phyloP scores from a whole-genome alignment of 148 eudicot genomes.

The Vaccinium darrowii region DNA sequence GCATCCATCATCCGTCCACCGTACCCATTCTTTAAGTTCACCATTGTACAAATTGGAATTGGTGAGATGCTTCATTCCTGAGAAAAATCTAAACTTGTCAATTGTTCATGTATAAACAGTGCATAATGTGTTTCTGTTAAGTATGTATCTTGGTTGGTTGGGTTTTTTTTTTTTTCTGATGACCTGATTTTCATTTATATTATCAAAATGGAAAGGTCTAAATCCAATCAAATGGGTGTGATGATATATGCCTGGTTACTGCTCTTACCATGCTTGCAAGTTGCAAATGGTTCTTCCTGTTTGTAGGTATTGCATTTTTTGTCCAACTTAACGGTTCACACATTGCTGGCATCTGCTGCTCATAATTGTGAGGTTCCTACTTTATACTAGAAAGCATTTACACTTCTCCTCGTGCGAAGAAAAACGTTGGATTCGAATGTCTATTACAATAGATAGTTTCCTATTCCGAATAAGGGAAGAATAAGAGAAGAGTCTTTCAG shows the following conservation, averaged over 20 bases:
- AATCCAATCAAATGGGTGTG: not conserved
- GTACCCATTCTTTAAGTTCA: conserved; percentile 88
- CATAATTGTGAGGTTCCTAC: not conserved
- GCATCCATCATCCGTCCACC: conserved; percentile 76
- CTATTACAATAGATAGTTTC: no score
- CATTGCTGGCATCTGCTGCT: not conserved
- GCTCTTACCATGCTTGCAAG: not conserved
- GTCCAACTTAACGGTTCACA: not conserved
- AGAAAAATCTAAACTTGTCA: not conserved
- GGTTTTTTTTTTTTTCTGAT: not conserved
- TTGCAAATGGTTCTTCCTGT: not conserved
- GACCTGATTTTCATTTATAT: conserved; percentile 5
- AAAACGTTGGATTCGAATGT: no score
- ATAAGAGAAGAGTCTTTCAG: no score
- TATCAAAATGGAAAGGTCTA: not conserved
- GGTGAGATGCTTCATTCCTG: conserved; percentile 38
- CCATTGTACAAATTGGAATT: conserved; percentile 84
- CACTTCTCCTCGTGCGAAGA: not conserved
- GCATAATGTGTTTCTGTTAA: not conserved
- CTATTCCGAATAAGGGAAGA: no score
- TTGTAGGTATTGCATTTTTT: not conserved
- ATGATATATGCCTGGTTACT: not conserved
- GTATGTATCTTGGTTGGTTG: not conserved
- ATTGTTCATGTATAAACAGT: not conserved
- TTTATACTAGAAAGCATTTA: not conserved